Evolutionary conservation across 192 early-diverging fungal species (phyloP), one percentile per base, ranked within the genome.

Genomic region (Allomyces macrogynus): DNA sequence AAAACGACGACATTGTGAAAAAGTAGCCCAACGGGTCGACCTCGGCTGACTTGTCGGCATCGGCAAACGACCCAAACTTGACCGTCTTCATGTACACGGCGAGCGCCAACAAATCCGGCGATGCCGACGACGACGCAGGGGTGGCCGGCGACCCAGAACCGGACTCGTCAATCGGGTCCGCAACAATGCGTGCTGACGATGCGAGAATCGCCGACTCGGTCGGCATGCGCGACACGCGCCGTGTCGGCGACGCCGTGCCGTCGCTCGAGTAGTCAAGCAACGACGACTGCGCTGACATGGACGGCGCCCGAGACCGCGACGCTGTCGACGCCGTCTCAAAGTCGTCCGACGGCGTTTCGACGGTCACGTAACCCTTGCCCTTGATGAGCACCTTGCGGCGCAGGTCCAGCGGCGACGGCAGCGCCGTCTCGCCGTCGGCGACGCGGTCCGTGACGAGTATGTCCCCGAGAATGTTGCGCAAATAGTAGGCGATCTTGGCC

Each of bases 331-430:
- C 32, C 32, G 32, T 40, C 32, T 40, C 32, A 7, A 40, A 40
- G 8, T 40, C 32, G 32, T 40, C 32, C 32, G 32, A 40, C 7
- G 32, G 32, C 8, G 32, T 40, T 40, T 40, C 32, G 32, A 40
- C 32, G 32, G 32, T 40, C 32, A 40, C 32, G 7, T 40, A 62
- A 23, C 68, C 66, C 65, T 78, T 81, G 73, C 80, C 79, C 73
- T 94, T 94, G 69, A 94, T 65, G 54, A 94, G 72, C 61, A 94
- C 81, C 70, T 77, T 77, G 69, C 79, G 66, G 69, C 78, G 81
- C 11, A 94, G 77, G 22, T 79, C 74, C 60, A 80, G 77, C 7
- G 88, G 89, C 60, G 87, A 86, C 0, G 91, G 89, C 62, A 89
- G 71, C 62, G 64, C 62, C 27, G 42, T 64, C 67, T 73, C 75